Evolutionary conservation across 805 yeast genomes (phyloP).

Genomic region (Yarrowia divulgata): DNA sequence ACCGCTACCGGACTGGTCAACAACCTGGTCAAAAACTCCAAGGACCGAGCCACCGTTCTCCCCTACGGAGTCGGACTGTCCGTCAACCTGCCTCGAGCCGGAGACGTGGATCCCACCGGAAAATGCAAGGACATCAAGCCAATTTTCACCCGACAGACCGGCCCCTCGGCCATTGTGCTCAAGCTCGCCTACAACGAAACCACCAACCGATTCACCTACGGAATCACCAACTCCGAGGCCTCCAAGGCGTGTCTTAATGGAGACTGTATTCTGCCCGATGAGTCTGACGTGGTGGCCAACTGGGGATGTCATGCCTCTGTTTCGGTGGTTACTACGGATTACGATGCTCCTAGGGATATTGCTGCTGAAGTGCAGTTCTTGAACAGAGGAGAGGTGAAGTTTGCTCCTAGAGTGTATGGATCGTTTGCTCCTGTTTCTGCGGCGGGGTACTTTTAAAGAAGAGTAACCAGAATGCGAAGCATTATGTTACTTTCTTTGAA

Average conservation of each 20-base stretch:
- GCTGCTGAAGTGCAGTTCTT: slow-evolving; percentile 29
- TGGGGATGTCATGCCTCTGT: slow-evolving; percentile 29
- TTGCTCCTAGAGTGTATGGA: slow-evolving; percentile 26
- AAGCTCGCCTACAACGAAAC: slow-evolving; percentile 18
- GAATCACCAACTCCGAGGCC: slow-evolving; percentile 13
- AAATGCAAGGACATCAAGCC: slow-evolving; percentile 29
- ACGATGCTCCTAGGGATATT: slow-evolving; percentile 35
- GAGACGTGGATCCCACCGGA: slow-evolving; percentile 27
- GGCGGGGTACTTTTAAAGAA: not conserved
- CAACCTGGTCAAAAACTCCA: slow-evolving; percentile 29
- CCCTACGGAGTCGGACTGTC: slow-evolving; percentile 34
- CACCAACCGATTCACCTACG: slow-evolving; percentile 6
- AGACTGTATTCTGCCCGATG: slow-evolving; percentile 28
- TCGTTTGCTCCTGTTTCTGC: slow-evolving; percentile 4
- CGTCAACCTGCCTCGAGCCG: slow-evolving; percentile 29
- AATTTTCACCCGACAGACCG: slow-evolving; percentile 33
- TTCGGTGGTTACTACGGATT: slow-evolving; percentile 19
- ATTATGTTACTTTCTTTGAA: not conserved
- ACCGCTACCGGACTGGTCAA: slow-evolving; percentile 11
- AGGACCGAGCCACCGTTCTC: slow-evolving; percentile 12
- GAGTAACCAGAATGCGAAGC: not conserved
- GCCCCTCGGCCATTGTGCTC: not conserved
- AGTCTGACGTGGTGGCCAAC: slow-evolving; percentile 16
- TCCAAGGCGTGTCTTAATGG: slow-evolving; percentile 20
- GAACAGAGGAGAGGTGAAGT: slow-evolving; percentile 7